These are phyloP conservation scores for Cutaneotrichosporon dermatis DNA, from an alignment of 1,284 basidiomycete species.

Conservation along the genomic window DNA sequence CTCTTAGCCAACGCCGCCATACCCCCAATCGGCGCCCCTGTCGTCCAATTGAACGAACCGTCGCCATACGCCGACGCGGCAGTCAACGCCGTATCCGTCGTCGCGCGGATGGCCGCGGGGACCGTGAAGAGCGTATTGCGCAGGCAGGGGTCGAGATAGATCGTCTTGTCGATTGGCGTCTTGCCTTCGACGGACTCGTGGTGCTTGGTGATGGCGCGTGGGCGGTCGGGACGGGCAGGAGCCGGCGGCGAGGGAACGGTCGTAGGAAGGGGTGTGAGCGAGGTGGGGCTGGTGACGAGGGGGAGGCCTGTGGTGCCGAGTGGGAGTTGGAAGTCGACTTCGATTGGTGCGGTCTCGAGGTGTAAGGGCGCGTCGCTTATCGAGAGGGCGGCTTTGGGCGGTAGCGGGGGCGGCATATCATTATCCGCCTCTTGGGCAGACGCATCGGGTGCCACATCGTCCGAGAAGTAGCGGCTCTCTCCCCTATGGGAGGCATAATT, in stretches of 20 bases:
- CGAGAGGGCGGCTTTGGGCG: too few relatives aligned
- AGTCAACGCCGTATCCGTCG: conserved; percentile 32
- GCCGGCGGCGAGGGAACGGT: conserved; percentile 13
- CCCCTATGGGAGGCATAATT: too few relatives aligned
- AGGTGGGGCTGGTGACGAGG: too few relatives aligned
- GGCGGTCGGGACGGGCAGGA: conserved; percentile 6
- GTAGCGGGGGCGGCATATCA: too few relatives aligned
- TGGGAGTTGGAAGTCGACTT: too few relatives aligned
- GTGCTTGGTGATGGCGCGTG: conserved; percentile 5
- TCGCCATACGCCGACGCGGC: conserved; percentile 17
- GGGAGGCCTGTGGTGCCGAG: too few relatives aligned
- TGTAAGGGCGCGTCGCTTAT: too few relatives aligned
- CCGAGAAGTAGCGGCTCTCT: too few relatives aligned
- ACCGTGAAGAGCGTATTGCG: conserved; percentile 25
- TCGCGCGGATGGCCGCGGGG: conserved; percentile 29
- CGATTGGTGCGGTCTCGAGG: too few relatives aligned
- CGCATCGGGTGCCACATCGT: too few relatives aligned
- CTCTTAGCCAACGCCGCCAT: conserved; percentile 32
- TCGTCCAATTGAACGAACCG: conserved; percentile 26
- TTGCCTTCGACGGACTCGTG: conserved; percentile 14
- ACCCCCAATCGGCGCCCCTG: conserved; percentile 41
- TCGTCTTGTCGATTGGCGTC: conserved; percentile 33
- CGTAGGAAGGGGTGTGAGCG: not conserved
- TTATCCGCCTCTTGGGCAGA: too few relatives aligned
- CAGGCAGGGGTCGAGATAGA: conserved; percentile 40